phyloP scores from a whole-genome alignment of 2,329 filamentous ascomycete genomes.

The Verticillium tricorpus region DNA sequence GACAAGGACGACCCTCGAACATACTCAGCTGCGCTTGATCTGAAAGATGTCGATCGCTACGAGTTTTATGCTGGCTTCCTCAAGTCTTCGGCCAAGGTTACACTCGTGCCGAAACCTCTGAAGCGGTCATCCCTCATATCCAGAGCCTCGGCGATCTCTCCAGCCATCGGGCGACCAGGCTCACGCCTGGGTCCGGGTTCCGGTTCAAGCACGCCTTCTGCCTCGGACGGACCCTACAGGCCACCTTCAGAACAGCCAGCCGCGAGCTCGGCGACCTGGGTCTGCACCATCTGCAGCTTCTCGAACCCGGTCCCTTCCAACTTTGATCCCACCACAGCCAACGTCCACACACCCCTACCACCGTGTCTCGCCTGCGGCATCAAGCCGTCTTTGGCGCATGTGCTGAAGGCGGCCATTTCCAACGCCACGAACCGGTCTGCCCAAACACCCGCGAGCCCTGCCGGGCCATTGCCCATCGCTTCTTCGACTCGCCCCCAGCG shows the following conservation, averaged over 20 bases:
- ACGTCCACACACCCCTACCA: constrained; percentile 71
- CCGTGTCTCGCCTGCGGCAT: constrained; percentile 93
- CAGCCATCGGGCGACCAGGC: constrained; percentile 40
- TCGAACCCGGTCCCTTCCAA: constrained; percentile 90
- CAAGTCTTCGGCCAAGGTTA: constrained; percentile 93
- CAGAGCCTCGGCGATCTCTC: constrained; percentile 42
- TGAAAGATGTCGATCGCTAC: constrained; percentile 85
- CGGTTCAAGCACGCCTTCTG: constrained; percentile 15
- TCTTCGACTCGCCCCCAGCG: constrained; percentile 3
- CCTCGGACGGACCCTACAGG: constrained; percentile 35
- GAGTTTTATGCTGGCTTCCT: constrained; percentile 93
- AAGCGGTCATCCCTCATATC: constrained; percentile 60
- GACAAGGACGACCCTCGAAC: constrained; percentile 82
- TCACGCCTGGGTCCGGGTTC: constrained; percentile 39
- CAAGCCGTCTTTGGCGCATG: constrained; percentile 75
- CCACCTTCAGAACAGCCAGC: constrained; percentile 40
- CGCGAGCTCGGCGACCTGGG: constrained; percentile 72
- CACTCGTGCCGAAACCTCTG: constrained; percentile 73
- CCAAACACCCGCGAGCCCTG: constrained; percentile 13
- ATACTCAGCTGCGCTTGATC: constrained; percentile 76
- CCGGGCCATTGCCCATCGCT: constrained; percentile 16
- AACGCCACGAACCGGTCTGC: constrained; percentile 57
- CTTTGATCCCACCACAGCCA: constrained; percentile 82
- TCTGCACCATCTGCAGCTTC: constrained; percentile 93
- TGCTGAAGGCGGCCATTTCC: constrained; percentile 82